phyloP scores from a whole-genome alignment of 2,329 filamentous ascomycete genomes.

The Spiromastix sp. region DNA sequence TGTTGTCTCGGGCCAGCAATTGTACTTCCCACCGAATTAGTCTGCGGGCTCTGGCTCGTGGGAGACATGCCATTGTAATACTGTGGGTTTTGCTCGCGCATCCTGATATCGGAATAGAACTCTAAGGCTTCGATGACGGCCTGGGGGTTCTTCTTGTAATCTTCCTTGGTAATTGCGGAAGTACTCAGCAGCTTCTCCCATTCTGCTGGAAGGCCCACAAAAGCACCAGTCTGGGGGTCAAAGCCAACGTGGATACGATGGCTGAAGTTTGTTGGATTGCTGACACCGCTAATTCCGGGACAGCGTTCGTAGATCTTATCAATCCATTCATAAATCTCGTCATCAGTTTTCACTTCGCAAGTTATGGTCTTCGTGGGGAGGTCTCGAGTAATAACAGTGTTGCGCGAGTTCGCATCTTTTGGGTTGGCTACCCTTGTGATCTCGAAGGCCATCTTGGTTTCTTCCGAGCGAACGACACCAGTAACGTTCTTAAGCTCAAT shows the following conservation, averaged over 20 bases:
- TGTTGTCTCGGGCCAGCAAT: constrained; percentile 59
- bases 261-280: constrained; percentile 96
- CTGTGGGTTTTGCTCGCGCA: constrained; percentile 52
- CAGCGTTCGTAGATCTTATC: constrained; percentile 95
- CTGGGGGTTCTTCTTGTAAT: constrained; percentile 94
- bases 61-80: constrained; percentile 51
- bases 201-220: constrained; percentile 86
- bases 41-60: constrained; percentile 40
- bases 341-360: constrained; percentile 88
- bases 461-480: constrained; percentile 82
- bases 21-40: constrained; percentile 42
- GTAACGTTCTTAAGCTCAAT: constrained; percentile 80
- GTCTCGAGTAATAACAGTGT: constrained; percentile 67
- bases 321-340: constrained; percentile 98
- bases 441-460: constrained; percentile 85
- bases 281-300: constrained; percentile 94
- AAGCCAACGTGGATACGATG: constrained; percentile 97
- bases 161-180: constrained; percentile 95
- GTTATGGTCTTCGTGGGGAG: constrained; percentile 73
- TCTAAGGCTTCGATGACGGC: constrained; percentile 58
- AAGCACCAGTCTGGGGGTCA: constrained; percentile 87
- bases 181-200: constrained; percentile 96
- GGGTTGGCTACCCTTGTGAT: constrained; percentile 60
- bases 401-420: constrained; percentile 53
- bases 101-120: constrained; percentile 60